phyloP scores from a whole-genome alignment of 2,329 filamentous ascomycete genomes.

The Aspergillus ruber region DNA sequence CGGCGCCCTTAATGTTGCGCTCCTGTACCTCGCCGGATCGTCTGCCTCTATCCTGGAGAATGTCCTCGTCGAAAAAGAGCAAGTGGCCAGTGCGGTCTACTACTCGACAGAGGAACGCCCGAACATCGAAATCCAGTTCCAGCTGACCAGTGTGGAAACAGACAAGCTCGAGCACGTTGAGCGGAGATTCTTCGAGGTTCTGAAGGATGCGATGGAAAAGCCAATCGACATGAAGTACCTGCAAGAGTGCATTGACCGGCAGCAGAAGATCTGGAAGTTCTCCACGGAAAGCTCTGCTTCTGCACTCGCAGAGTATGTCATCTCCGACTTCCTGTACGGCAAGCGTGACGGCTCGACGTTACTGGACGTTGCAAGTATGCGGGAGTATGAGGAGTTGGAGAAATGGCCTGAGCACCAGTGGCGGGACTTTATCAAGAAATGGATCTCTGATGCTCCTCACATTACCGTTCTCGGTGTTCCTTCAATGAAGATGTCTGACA shows the following conservation, averaged over 20 bases:
- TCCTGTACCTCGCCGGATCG: conserved; percentile 85
- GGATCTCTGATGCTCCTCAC: conserved; percentile 79
- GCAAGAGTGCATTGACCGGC: conserved; percentile 75
- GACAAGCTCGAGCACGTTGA: conserved; percentile 79
- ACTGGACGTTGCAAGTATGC: conserved; percentile 48
- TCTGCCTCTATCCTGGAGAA: conserved; percentile 92
- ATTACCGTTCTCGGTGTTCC: conserved; percentile 84
- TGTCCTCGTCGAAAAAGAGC: conserved; percentile 83
- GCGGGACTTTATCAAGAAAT: conserved; percentile 73
- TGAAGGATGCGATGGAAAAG: conserved; percentile 69
- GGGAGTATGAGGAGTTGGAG: conserved; percentile 61
- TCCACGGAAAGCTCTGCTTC: conserved; percentile 73
- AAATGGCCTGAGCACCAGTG: conserved; percentile 79
- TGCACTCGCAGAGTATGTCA: conserved; percentile 78
- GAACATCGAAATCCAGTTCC: conserved; percentile 77
- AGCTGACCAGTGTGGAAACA: conserved; percentile 78
- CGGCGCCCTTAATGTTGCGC: conserved; percentile 69
- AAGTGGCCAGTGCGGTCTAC: conserved; percentile 78
- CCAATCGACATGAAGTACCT: conserved; percentile 87
- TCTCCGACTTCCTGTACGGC: conserved; percentile 88
- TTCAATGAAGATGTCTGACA: conserved; percentile 69
- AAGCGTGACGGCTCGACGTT: conserved; percentile 74
- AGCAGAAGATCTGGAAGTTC: conserved; percentile 74
- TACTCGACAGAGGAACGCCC: conserved; percentile 75
- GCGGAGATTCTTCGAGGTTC: conserved; percentile 73